Base-by-base conservation (phyloP, 1,284 basidiomycete genomes). In the Exobasidium cylindrosporum region DNA sequence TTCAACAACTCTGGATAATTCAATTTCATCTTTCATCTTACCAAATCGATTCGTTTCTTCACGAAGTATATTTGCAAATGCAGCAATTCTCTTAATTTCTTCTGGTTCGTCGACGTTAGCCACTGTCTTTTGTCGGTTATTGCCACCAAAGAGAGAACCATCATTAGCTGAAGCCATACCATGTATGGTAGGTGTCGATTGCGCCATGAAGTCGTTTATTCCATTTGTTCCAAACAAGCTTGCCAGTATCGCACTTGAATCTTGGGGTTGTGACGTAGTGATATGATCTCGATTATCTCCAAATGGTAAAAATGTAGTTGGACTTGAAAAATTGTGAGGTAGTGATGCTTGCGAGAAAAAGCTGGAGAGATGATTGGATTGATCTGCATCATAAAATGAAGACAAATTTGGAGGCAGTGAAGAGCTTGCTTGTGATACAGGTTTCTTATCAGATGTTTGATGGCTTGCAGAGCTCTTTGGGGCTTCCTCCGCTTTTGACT, bases 1-100 rank as follows among this genome's bases (percentile, higher is more conserved):
- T 26, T 67, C 61, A 4, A 53, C 60, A n/a, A 67, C 54, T 35
- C 56, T 54, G 17, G 68, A 62, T 11, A 65, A 52, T 31, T 50
- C 57, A 10, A 46, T 35, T 21, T 26, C 43, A 17, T 63, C 61
- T 63, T 52, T 32, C 14, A 10, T 13, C 24, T 17, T 4, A 50
- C 57, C 30, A 32, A 53, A 21, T 47, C 62, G 17, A 35, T 46
- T 21, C 23, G 30, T 5, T 62, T 45, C n/a, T 26, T 7, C 43
- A 23, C 54, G 49, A 17, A 57, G 17, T 29, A 26, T 29, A 3
- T 17, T 7, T 24, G n/a, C 32, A 4, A 57, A 46, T 57, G 4
- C 55, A 21, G 10, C 26, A 17, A 40, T 11, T 29, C 55, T 32
- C 23, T 47, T 13, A 13, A 40, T 32, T 31, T 43, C 55, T 31